These are phyloP conservation scores for Colletotrichum spaethianum DNA, from an alignment of 2,329 filamentous ascomycete genomes.

Conservation along the genomic window DNA sequence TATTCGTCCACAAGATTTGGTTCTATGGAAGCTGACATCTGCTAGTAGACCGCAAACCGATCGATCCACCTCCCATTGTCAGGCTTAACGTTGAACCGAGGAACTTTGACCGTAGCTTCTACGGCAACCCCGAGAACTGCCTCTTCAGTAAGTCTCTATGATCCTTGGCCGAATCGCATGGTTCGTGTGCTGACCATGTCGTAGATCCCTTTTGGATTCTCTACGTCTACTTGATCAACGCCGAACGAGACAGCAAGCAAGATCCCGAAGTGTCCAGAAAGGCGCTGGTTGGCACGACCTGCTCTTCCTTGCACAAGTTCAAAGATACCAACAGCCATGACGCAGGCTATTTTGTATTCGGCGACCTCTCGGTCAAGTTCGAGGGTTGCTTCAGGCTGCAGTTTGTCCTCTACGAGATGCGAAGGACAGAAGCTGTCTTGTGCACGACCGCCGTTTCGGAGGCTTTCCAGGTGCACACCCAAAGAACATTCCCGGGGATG, in stretches of 20 bases:
- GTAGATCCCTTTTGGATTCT: slow-evolving; percentile 66
- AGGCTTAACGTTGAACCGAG: slow-evolving; percentile 71
- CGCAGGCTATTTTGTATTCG: slow-evolving; percentile 92
- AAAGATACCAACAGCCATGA: slow-evolving; percentile 85
- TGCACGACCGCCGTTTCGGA: slow-evolving; percentile 67
- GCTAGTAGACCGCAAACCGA: slow-evolving; percentile 80
- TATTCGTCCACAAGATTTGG: slow-evolving; percentile 1
- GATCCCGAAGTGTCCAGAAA: slow-evolving; percentile 53
- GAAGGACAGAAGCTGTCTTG: slow-evolving; percentile 44
- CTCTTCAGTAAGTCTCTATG: slow-evolving; percentile 70
- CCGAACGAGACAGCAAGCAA: slow-evolving; percentile 53
- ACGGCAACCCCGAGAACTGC: slow-evolving; percentile 18
- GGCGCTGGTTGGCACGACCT: slow-evolving; percentile 77
- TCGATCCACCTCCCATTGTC: slow-evolving; percentile 89
- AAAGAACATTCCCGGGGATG: slow-evolving; percentile 85
- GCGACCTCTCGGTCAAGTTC: slow-evolving; percentile 84
- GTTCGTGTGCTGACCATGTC: not conserved
- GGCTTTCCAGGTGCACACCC: slow-evolving; percentile 74
- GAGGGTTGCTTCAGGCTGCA: slow-evolving; percentile 81
- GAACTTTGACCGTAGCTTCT: slow-evolving; percentile 63
- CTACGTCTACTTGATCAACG: slow-evolving; percentile 58
- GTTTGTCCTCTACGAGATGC: slow-evolving; percentile 80
- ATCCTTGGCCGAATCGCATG: no score
- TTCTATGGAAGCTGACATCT: not conserved
- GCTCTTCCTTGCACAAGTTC: slow-evolving; percentile 85